phyloP scores from a whole-genome alignment of 495 filamentous ascomycete species.

The Chaetomium cochliodes region DNA sequence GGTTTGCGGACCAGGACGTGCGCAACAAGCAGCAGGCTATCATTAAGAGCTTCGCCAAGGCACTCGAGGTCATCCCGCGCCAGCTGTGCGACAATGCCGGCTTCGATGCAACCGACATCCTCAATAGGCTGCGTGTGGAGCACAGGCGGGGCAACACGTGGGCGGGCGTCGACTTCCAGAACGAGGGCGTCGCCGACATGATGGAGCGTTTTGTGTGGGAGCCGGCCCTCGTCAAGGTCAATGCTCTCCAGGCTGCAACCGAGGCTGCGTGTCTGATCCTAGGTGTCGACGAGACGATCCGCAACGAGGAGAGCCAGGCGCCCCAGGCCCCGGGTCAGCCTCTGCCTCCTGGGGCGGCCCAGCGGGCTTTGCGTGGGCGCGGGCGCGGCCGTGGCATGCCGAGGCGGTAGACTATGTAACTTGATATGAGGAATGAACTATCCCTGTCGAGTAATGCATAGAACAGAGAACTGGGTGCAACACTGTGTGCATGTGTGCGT shows the following conservation, averaged over 20 bases:
- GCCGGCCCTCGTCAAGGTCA: constrained; percentile 91
- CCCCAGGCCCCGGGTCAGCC: constrained; percentile 75
- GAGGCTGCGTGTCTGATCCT: constrained; percentile 94
- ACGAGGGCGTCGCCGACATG: constrained; percentile 90
- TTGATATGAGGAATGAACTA: constrained; percentile 26
- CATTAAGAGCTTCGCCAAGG: constrained; percentile 97
- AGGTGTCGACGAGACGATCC: constrained; percentile 96
- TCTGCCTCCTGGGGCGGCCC: constrained; percentile 87
- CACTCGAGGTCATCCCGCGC: constrained; percentile 91
- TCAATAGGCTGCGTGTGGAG: constrained; percentile 91
- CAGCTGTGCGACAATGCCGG: constrained; percentile 98
- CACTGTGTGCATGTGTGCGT: too few relatives aligned
- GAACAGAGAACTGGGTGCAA: neutral
- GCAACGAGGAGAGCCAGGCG: constrained; percentile 84
- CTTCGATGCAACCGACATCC: constrained; percentile 95
- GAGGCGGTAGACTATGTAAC: constrained; percentile 53
- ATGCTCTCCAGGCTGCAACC: constrained; percentile 92
- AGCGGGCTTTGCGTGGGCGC: constrained; percentile 82
- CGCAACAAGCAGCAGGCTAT: constrained; percentile 94
- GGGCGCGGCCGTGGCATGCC: constrained; percentile 93
- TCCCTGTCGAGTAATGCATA: constrained; percentile 4
- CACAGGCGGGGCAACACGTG: constrained; percentile 86
- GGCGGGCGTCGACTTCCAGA: constrained; percentile 92
- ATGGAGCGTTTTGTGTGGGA: constrained; percentile 96
- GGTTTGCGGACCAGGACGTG: constrained; percentile 86